These are phyloP conservation scores for Litsea cubeba DNA, from an alignment of 164 flowering plant species.

Conservation along the genomic window DNA sequence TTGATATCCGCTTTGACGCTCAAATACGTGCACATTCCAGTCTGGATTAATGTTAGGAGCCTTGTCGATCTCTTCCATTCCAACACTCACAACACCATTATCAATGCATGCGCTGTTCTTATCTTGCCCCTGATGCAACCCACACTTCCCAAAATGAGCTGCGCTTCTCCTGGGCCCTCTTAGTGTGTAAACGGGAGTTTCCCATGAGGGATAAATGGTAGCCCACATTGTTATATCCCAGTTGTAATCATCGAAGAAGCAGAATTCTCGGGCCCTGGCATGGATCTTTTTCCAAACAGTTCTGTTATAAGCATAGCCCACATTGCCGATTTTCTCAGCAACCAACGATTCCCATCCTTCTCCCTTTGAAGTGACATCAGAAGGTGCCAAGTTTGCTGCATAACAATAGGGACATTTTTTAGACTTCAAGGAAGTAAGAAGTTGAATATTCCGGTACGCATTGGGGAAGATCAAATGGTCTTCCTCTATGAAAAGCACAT, in stretches of 20 bases:
- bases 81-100: conserved; percentile 53
- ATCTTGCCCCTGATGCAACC: conserved; percentile 90
- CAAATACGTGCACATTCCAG: conserved; percentile 49
- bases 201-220: conserved; percentile 89
- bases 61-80: conserved; percentile 54
- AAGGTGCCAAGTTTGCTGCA: conserved; percentile 85
- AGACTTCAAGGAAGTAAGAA: conserved; percentile 50
- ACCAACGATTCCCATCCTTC: conserved; percentile 58
- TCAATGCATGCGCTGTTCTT: conserved; percentile 52
- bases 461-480: conserved; percentile 89
- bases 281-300: conserved; percentile 88
- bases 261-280: conserved; percentile 61
- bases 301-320: conserved; percentile 84
- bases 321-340: conserved; percentile 90
- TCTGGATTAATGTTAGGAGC: conserved; percentile 50
- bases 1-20: conserved; percentile 64
- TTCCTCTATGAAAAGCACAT: conserved; percentile 91
- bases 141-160: conserved; percentile 94
- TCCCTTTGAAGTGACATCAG: conserved; percentile 76
- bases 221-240: conserved; percentile 99
- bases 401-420: conserved; percentile 74
- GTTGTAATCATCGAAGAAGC: conserved; percentile 89
- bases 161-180: conserved; percentile 89
- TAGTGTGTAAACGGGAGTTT: conserved; percentile 66
- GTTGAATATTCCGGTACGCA: conserved; percentile 76